Percentiles rank a stretch among this genome's conserved stretches.
Conservation (phyloP, 2,329 filamentous ascomycete species). For the Cytospora paraplurivora region DNA sequence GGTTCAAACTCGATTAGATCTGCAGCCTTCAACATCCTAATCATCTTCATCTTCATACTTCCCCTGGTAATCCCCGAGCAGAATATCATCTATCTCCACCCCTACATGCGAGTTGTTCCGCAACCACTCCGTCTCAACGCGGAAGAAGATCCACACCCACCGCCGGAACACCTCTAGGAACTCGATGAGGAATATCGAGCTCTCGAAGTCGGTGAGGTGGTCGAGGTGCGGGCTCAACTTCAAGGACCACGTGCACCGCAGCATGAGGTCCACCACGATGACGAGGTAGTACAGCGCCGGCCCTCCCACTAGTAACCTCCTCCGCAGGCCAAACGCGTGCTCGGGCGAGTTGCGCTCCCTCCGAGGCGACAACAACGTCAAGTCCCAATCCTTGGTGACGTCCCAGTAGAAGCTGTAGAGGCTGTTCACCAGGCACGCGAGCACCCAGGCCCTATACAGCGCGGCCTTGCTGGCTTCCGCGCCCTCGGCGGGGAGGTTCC, state of each 20-base stretch:
- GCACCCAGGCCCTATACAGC: conserved; percentile 65
- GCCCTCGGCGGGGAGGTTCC: conserved; percentile 53
- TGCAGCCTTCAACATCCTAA: background rate
- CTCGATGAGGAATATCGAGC: conserved; percentile 85
- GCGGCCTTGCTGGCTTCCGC: conserved; percentile 43
- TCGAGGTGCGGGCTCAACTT: conserved; percentile 83
- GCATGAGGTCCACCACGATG: conserved; percentile 73
- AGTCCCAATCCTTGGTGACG: conserved; percentile 93
- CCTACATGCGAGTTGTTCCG: conserved; percentile 56
- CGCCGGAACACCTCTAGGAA: conserved; percentile 82
- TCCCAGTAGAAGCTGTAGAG: conserved; percentile 99
- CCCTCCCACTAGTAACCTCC: conserved; percentile 67
- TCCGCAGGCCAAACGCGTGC: conserved; percentile 76
- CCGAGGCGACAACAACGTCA: conserved; percentile 72
- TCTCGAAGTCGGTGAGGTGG: conserved; percentile 83
- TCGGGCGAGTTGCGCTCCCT: conserved; percentile 61
- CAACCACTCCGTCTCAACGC: conserved; percentile 92
- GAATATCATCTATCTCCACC: conserved; percentile 67
- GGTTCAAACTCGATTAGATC: background rate
- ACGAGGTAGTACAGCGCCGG: conserved; percentile 80
- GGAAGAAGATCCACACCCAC: conserved; percentile 97
- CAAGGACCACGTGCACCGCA: conserved; percentile 89
- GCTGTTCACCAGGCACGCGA: conserved; percentile 78
- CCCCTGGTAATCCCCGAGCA: conserved; percentile 71
- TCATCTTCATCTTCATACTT: conserved; percentile 63